Evolutionary conservation across 768 basidiomycete species (phyloP).

Genomic region (Sporobolomyces pararoseus): DNA sequence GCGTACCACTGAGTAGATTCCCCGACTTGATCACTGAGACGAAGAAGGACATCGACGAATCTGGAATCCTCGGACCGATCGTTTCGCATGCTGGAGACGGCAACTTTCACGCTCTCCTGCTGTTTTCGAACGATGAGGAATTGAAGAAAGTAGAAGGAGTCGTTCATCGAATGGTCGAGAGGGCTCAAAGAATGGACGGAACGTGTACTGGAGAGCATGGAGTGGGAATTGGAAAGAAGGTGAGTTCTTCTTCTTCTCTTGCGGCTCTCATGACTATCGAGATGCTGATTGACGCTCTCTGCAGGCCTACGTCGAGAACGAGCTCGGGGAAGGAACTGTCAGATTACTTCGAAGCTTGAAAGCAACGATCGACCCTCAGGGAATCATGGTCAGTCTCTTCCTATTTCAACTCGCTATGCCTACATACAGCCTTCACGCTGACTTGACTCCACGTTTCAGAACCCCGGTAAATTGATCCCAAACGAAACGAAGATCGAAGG

Average conservation of each 20-base stretch:
- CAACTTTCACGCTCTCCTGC: conserved; percentile 51
- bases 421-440: too few species aligned
- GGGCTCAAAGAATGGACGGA: conserved; percentile 52
- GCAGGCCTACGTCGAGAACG: conserved; percentile 65
- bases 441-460: not conserved
- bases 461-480: conserved; percentile 36
- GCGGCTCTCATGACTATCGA: not conserved
- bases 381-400: conserved; percentile 56
- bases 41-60: conserved; percentile 27
- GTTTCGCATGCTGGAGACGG: conserved; percentile 57
- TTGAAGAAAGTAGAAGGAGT: conserved; percentile 37
- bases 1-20: conserved; percentile 43
- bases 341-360: conserved; percentile 81
- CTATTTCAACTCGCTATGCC: not conserved
- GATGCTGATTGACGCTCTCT: not conserved
- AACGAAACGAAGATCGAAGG: conserved; percentile 2
- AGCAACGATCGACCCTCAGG: conserved; percentile 68
- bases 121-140: conserved; percentile 46
- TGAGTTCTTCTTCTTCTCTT: not conserved
- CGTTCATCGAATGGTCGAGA: conserved; percentile 48
- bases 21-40: conserved; percentile 61
- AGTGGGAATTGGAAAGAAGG: conserved; percentile 26
- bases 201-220: conserved; percentile 52
- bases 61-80: conserved; percentile 31
- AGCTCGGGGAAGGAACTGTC: conserved; percentile 77